Percentiles rank a stretch among this genome's conserved stretches.
Conservation (phyloP, 2,329 filamentous ascomycete genomes). For the Monilinia laxa region DNA sequence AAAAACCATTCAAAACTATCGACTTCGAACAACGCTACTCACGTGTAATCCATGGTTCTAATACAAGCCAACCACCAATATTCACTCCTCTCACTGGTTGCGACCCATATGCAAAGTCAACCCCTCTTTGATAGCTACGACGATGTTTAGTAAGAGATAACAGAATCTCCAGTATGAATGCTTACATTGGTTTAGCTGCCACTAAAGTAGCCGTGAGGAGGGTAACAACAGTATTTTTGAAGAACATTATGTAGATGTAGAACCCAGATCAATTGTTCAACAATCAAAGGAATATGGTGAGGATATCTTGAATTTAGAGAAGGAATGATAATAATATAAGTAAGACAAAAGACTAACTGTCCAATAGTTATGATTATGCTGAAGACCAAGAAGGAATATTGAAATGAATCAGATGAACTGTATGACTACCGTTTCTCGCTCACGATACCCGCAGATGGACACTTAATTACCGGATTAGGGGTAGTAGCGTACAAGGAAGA, state of each 20-base stretch:
- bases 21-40: not conserved
- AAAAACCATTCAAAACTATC: not conserved
- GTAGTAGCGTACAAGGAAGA: not conserved
- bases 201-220: conserved; percentile 12
- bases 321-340: conserved; percentile 9
- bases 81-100: conserved; percentile 45
- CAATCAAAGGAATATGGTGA: conserved; percentile 2
- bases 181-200: conserved; percentile 22
- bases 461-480: conserved; percentile 2
- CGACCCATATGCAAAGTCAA: conserved; percentile 49
- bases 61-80: conserved; percentile 40
- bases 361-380: not conserved
- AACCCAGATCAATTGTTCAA: not conserved
- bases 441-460: conserved; percentile 6
- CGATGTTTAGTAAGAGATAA: not conserved
- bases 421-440: not conserved
- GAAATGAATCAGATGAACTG: conserved; percentile 8
- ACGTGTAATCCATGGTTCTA: conserved; percentile 52
- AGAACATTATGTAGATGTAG: conserved; percentile 18
- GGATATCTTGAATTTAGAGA: not conserved
- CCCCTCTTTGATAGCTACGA: conserved; percentile 35
- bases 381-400: not conserved
- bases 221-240: conserved; percentile 15
- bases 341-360: not conserved
- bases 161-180: not conserved